Evolutionary conservation across 768 basidiomycete species (phyloP), one percentile per base, ranked within the genome.

Genomic region (Lactarius psammicola): DNA sequence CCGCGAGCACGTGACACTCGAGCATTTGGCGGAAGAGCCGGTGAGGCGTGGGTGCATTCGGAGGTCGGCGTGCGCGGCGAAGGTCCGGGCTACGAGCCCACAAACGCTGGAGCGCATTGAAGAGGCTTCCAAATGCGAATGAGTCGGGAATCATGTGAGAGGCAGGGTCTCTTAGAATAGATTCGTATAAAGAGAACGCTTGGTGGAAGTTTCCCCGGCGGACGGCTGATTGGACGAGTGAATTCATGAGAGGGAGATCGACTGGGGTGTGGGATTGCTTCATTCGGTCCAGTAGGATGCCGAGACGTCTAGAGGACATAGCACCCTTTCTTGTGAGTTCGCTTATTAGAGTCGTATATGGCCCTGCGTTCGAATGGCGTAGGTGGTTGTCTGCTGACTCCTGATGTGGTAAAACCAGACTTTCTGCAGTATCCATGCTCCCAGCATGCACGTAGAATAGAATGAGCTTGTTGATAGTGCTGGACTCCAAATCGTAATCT

Each of bases 171-270:
- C 55, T 63, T 68, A 78, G 73, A 56, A 86, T 71, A 26, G 78
- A 60, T 9, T 70, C 70, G 68, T 85, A 87, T 4, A 84, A 72
- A 3, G 75, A 69, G 65, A 84, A 81, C 7, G 79, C 81, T 20
- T 76, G 74, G 5, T 68, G 69, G 56, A 77, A 73, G 6, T 75
- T 75, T 15, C 72, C 62, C 1, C 71, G 72, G 15, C 76, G 70
- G 42, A 77, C 69, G 62, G 82, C 78, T 18, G 74, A 73, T 7
- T 78, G 74, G 17, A 86, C 78, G 66, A 87, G 77, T 9, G 78
- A 66, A 62, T 86, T 85, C 74, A 85, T 80, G n/a, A 85, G 68
- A 44, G 70, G 69, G 11, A 78, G 74, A 60, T 82, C 76, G 0
- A 80, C 78, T 2, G 71, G 49, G 15, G 81, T 74, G 4, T 76